Base-by-base conservation (phyloP, 805 yeast species). In the Metschnikowia henanensis region DNA sequence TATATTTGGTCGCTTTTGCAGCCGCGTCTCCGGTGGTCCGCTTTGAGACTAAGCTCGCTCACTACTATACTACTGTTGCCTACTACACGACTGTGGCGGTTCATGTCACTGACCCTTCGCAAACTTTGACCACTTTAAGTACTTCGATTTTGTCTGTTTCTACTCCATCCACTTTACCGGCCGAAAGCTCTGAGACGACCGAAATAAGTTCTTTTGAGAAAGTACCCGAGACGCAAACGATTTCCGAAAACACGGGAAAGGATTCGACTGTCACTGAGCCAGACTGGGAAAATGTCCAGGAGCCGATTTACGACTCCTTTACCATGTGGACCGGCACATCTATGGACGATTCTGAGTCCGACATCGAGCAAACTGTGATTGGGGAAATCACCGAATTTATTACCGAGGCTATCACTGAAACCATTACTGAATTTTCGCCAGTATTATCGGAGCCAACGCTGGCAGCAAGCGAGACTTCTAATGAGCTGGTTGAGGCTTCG, bases 41-140 rank as follows among this genome's bases (percentile, higher is more conserved):
- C 13, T 7, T 43, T 17, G 39, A 46, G 33, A 43, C 46, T 2
- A 25, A 21, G 18, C 26, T 37, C 6, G 42, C 32, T 12, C 30
- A 30, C 7, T 39, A 33, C 12, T 32, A 12, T 19, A 51, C 47
- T 4, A 52, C 56, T 18, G 47, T 50, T 8, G 51, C 50, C 5
- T 45, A 33, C 13, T 50, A 34, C 22, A 49, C 45, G 8, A 52
- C 56, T 3, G 35, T 47, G 21, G 40, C 38, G 6, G 28, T 39
- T 15, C 13, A 39, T 26, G 25, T 29, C 6, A 31, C 43, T 5
- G 31, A 39, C 12, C 22, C 41, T 0, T n/a, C n/a, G n/a, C n/a
- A n/a, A n/a, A n/a, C n/a, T n/a, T n/a, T n/a, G n/a, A n/a, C n/a
- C n/a, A n/a, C n/a, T n/a, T n/a, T n/a, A n/a, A n/a, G n/a, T n/a